These are phyloP conservation scores for Oidium heveae DNA, from an alignment of 2,329 filamentous ascomycete species.

Conservation along the genomic window DNA sequence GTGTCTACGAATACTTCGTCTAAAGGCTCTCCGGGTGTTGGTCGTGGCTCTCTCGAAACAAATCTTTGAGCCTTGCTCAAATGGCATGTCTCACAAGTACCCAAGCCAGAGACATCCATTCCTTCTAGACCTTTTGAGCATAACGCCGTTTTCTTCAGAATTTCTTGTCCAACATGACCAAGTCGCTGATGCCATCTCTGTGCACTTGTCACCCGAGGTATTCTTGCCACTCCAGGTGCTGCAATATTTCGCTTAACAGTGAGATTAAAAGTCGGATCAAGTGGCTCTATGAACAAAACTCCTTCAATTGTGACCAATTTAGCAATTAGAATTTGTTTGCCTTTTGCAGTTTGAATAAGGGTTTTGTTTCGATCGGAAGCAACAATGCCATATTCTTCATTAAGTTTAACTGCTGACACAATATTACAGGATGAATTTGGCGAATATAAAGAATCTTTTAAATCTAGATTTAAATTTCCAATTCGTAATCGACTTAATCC, in stretches of 20 bases:
- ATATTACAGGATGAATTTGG: background rate
- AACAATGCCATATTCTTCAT: slow-evolving; percentile 4
- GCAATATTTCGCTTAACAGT: background rate
- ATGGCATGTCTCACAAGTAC: background rate
- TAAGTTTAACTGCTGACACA: background rate
- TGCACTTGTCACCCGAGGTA: background rate
- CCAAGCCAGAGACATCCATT: too few relatives aligned
- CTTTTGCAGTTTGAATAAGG: background rate
- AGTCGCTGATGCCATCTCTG: background rate
- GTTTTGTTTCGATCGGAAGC: background rate
- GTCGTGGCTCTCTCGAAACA: background rate
- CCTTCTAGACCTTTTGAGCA: too few relatives aligned
- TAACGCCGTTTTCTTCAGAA: too few relatives aligned
- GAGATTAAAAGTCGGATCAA: background rate
- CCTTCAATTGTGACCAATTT: background rate
- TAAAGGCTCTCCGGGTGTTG: background rate
- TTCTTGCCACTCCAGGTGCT: background rate
- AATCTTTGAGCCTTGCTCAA: background rate
- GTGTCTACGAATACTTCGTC: background rate
- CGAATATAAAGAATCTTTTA: background rate
- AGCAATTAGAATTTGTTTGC: background rate
- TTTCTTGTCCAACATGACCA: too few relatives aligned
- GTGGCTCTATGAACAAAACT: background rate
- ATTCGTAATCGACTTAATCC: background rate
- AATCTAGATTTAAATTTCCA: background rate